A percentile compares a stretch with the other conserved stretches of the same genome.
Evolutionary conservation across 768 basidiomycete genomes (phyloP).

Genomic region (Mycena galopus): DNA sequence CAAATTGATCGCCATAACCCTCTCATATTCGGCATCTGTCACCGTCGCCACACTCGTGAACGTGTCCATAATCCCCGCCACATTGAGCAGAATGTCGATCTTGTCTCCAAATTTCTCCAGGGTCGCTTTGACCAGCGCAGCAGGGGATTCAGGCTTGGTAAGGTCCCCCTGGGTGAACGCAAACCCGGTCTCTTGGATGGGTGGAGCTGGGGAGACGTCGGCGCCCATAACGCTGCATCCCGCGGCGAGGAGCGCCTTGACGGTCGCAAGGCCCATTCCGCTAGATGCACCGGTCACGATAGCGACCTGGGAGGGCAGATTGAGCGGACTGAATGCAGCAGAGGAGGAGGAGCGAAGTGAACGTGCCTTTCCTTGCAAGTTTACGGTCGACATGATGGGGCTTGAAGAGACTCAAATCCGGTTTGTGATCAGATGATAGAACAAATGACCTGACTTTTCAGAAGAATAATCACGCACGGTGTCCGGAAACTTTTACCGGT

Average conservation of each 20-base stretch:
- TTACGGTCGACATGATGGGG: background rate
- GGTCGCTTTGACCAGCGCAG: background rate
- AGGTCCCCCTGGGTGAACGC: background rate
- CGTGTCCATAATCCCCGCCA: background rate
- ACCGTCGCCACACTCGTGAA: background rate
- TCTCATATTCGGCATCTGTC: background rate
- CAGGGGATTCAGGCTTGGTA: background rate
- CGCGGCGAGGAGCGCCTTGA: background rate
- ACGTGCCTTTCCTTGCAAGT: constrained; percentile 2
- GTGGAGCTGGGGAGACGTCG: background rate
- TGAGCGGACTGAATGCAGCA: background rate
- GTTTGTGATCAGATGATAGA: too few relatives aligned
- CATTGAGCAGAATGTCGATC: constrained; percentile 10
- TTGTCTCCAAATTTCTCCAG: background rate
- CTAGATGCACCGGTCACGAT: background rate
- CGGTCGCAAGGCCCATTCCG: background rate
- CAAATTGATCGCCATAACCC: background rate
- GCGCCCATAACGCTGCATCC: constrained; percentile 5
- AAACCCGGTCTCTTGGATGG: background rate
- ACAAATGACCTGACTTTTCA: too few relatives aligned
- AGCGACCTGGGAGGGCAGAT: background rate
- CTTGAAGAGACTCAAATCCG: too few relatives aligned
- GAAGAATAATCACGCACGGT: too few relatives aligned
- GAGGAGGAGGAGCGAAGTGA: background rate
- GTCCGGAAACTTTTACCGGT: too few relatives aligned